Evolutionary conservation across 345 rosid genomes (phyloP).

Genomic region (Brassica incana): DNA sequence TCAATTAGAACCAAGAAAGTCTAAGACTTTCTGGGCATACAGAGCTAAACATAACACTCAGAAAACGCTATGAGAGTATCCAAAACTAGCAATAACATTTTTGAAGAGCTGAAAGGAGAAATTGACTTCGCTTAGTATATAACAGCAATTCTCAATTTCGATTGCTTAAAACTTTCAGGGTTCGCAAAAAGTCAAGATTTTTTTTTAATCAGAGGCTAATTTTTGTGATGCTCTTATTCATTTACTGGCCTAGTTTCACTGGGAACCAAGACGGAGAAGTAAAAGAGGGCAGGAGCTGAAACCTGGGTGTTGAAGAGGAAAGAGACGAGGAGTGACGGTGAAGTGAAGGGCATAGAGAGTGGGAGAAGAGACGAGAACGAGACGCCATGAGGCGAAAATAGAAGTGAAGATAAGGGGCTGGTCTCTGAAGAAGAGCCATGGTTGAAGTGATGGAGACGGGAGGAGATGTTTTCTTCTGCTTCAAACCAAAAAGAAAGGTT

Average conservation of each 20-base stretch:
- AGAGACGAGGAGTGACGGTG: conserved; percentile 23
- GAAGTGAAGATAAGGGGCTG: conserved; percentile 29
- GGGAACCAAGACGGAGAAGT: neutral
- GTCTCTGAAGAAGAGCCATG: conserved; percentile 40
- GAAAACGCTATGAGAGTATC: neutral
- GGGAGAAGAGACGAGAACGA: conserved; percentile 32
- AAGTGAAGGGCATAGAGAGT: conserved; percentile 9
- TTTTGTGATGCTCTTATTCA: neutral
- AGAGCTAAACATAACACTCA: neutral
- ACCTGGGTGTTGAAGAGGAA: conserved; percentile 57
- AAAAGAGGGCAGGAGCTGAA: neutral
- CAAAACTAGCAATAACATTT: neutral
- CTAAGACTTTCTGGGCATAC: neutral
- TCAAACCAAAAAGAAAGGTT: neutral
- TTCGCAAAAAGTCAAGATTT: neutral
- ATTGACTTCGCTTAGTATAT: conserved; percentile 3
- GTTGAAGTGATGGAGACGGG: conserved; percentile 1
- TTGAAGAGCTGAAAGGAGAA: conserved; percentile 10
- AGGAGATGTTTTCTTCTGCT: conserved; percentile 31
- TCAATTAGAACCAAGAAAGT: neutral
- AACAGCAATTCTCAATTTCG: conserved; percentile 7
- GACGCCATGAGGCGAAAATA: conserved; percentile 35
- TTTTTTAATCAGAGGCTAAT: neutral
- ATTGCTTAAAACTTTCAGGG: neutral
- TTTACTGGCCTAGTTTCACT: neutral